Base-by-base conservation (phyloP, 1,139 yeast genomes). In the Sugiyamaella japonica region DNA sequence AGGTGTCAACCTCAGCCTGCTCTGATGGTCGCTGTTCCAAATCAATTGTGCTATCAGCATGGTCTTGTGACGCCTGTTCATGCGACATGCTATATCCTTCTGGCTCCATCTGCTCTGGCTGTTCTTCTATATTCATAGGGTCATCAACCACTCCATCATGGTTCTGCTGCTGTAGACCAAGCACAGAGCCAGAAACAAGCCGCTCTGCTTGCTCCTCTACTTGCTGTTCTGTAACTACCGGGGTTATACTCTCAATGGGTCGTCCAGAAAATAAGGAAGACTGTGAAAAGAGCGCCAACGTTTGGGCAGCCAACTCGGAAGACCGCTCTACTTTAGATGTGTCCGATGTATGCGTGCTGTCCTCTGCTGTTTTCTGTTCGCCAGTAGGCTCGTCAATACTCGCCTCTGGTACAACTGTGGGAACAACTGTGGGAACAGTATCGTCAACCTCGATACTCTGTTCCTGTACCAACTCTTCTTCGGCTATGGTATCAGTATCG, bases 211-310 rank as follows among this genome's bases (percentile, higher is more conserved):
- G 38, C 25, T 20, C 7, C 9, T 31, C 29, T 13, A 28, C 10
- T 13, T 20, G 38, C 25, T 20, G 25, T 7, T 31, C 39, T 23
- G 12, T 29, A n/a, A 3, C 28, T 34, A 34, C 17, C 15, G 29
- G 44, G 17, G 28, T 39, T 39, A 9, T n/a, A 16, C 3, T 15
- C 15, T 28, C 20, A 44, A 34, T n/a, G 2, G 37, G 28, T 29
- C 28, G 29, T 7, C 25, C 37, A 5, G 52, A 49, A 49, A 49
- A 49, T 37, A 49, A 42, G 3, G 52, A 41, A 23, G 56, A 53
- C 16, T 48, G 38, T 10, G 56, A 48, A 12, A 53, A 41, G n/a
- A 53, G 49, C 1, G 37, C 46, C 13, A 53, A 20, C 12, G 56
- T 43, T 13, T 41, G 44, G 6, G 36, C 31, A 15, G 53, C 53